These are phyloP conservation scores for Alternaria triticina DNA, from an alignment of 2,329 filamentous ascomycete species.

Conservation along the genomic window DNA sequence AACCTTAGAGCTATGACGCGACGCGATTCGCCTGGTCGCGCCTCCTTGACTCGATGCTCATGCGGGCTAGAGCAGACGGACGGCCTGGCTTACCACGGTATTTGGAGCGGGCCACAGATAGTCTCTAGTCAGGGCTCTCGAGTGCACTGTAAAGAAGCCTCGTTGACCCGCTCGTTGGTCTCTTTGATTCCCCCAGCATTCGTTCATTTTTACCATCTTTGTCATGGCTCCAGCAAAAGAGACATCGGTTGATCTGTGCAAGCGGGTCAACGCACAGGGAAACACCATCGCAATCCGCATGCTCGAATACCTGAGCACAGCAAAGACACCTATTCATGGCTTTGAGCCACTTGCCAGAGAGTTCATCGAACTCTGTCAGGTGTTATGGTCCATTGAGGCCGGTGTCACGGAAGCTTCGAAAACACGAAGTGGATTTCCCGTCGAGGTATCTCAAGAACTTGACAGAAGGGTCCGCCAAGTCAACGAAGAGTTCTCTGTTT, in stretches of 20 bases:
- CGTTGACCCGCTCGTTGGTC: constrained; percentile 10
- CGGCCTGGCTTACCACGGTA: constrained; percentile 20
- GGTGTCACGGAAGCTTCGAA: constrained; percentile 60
- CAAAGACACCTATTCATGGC: constrained; percentile 46
- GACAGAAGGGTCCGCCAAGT: constrained; percentile 68
- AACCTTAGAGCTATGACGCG: constrained; percentile 13
- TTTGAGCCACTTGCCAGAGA: constrained; percentile 65
- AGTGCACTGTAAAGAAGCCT: constrained; percentile 23
- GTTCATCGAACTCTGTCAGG: constrained; percentile 64
- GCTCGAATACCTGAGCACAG: constrained; percentile 45
- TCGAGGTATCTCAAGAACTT: constrained; percentile 68
- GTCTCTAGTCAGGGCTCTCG: constrained; percentile 17
- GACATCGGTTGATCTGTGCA: constrained; percentile 60
- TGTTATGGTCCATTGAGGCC: constrained; percentile 70
- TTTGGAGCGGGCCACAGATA: constrained; percentile 10
- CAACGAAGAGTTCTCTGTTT: constrained; percentile 66
- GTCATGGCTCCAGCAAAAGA: constrained; percentile 46
- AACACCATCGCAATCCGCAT: constrained; percentile 59
- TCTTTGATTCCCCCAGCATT: constrained; percentile 5
- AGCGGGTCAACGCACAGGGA: constrained; percentile 62
- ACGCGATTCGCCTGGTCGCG: constrained; percentile 13
- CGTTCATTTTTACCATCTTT: constrained; percentile 5
- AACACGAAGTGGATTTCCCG: constrained; percentile 59
- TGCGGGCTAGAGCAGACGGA: constrained; percentile 27
- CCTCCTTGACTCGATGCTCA: constrained; percentile 21